Percentiles rank a stretch among this genome's conserved stretches.
Evolutionary conservation across 192 early-diverging fungal genomes (phyloP).

Genomic region (Coemansia interrupta): DNA sequence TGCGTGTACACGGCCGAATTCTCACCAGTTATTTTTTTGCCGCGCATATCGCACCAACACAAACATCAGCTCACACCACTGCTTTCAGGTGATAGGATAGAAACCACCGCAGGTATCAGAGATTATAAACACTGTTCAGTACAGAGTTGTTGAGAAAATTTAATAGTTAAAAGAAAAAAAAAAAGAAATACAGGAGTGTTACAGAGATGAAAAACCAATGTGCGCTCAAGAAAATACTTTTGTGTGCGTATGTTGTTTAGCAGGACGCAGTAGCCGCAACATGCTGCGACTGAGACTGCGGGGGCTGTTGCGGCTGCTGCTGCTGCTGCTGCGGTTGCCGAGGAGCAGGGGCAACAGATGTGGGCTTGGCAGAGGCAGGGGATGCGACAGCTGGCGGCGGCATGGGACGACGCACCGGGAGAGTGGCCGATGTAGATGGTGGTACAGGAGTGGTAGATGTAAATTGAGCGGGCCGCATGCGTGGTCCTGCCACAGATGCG

Average conservation of each 20-base stretch:
- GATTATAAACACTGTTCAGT: too few species aligned
- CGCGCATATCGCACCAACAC: too few species aligned
- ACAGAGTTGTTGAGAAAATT: too few species aligned
- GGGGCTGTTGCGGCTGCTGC: neutral
- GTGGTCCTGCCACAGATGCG: slow-evolving; percentile 6
- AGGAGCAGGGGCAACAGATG: slow-evolving; percentile 1
- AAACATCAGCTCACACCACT: too few species aligned
- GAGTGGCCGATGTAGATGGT: neutral
- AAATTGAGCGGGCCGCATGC: neutral
- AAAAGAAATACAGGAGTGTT: too few species aligned
- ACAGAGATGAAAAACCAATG: neutral
- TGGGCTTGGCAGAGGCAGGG: neutral
- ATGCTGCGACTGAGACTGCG: neutral
- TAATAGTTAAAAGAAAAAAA: too few species aligned
- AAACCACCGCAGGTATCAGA: too few species aligned
- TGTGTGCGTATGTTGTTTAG: neutral
- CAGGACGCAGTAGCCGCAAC: slow-evolving; percentile 6
- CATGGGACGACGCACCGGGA: slow-evolving; percentile 5
- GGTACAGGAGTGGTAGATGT: neutral
- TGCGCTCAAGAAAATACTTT: neutral
- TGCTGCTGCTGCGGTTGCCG: slow-evolving; percentile 9
- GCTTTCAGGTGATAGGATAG: too few species aligned
- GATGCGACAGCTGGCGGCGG: neutral
- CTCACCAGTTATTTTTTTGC: too few species aligned
- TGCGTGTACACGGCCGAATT: too few species aligned